Base-by-base conservation (phyloP, 306 rosid genomes). In the Calophaca sinica region DNA sequence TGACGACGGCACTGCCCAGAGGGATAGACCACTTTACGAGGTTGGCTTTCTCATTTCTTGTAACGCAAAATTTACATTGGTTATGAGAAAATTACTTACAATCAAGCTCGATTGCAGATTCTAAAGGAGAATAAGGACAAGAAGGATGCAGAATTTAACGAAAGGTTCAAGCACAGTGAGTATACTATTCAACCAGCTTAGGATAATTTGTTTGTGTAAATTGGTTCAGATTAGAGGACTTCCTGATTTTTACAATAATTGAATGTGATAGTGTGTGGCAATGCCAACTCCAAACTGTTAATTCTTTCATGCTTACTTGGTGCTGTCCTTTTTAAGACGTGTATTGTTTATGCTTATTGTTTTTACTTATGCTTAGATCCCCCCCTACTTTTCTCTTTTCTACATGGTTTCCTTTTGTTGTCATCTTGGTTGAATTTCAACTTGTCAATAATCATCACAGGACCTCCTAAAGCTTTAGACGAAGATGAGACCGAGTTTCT, bases 401-500 rank as follows among this genome's bases (percentile, higher is more conserved):
- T 68, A 13, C 48, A 9, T 28, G 38, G 61, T 41, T 76, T 59
- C 10, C 10, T 75, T 63, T 64, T 49, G 79, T 62, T 50, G 49
- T 45, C 49, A 42, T 49, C 58, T 44, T 7, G 36, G 26, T 28
- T 78, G 69, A 76, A 48, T 65, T 41, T 76, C n/a, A 32, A 48
- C 51, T 15, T 11, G 32, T 55, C 68, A 35, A 52, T 77, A 13
- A 39, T 72, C 71, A 59, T 80, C 62, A 41, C 81, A 94, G 96
- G 98, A 75, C 98, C 98, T 7, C 97, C 98, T 50, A 94, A 94
- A 87, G 94, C 98, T 79, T 84, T 94, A 85, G 98, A 94, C 1
- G 97, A 91, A 20, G 98, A 94, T 4, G 98, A 91, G 91, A 87
- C 96, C 0, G 97, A 94, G 74, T 94, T 94, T 81, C 96, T 94